Base-by-base conservation (phyloP, 176 grass and related monocot species). In the Carex myosuroides region DNA sequence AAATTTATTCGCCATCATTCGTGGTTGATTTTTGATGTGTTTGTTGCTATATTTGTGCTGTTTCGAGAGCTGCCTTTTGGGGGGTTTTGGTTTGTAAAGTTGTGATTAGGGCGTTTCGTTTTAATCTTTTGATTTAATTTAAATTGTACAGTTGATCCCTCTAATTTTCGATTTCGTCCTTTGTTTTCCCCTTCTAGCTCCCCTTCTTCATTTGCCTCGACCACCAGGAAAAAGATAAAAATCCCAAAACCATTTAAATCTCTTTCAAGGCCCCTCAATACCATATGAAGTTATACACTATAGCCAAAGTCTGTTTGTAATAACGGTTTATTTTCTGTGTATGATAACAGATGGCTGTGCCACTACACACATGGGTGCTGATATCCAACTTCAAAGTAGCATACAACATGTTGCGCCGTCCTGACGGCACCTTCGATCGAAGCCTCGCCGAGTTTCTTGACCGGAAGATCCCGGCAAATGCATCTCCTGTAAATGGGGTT, bases 321-420 rank as follows among this genome's bases (percentile, higher is more conserved):
- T 61, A 65, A 41, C 52, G 41, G 20, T 42, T 69, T 78, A 14
- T 63, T 86, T 46, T 60, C 18, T 29, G 79, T 81, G 82, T 83
- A 78, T 17, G 70, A 75, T 52, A 42, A 53, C 93, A 98, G 93
- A 92, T 85, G 78, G 91, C 50, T 32, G 96, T 99, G 86, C 96
- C 96, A 81, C 88, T 95, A 54, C 86, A 99, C 89, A 95, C 93
- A 74, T 94, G 89, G 91, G 89, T 99, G 55, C 96, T 99, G 85
- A 99, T 95, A 84, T 99, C 96, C 88, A 94, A 99, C 90, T 99
- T 92, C 93, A 99, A 99, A 89, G 54, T 99, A 83, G 81, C 89
- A 24, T 99, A 99, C 91, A 92, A 94, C 86, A 90, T 95, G 87
- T 86, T 95, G 32, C 96, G 96, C 52, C 91, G 96, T 6, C 88